Conservation (phyloP, 805 yeast genomes). For the Kodamaea kaohsiungensis region DNA sequence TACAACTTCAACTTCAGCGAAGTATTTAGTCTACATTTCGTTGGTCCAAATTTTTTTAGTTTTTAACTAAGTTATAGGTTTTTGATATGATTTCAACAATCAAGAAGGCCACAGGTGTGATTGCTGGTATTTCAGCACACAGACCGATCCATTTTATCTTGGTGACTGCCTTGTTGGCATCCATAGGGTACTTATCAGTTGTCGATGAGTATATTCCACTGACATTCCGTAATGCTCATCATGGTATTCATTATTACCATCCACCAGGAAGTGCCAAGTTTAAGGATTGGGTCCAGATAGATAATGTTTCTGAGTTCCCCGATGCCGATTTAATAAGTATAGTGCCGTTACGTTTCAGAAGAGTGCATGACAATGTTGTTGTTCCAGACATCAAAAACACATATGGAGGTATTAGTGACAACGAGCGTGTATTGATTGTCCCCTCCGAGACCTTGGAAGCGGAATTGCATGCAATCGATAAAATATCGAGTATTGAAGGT, state of each 20-base stretch:
- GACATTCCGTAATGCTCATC: slow-evolving; percentile 37
- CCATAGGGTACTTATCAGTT: slow-evolving; percentile 75
- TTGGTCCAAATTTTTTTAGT: no score
- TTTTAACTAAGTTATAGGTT: background rate
- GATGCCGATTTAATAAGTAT: slow-evolving; percentile 49
- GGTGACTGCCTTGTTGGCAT: slow-evolving; percentile 68
- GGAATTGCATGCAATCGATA: slow-evolving; percentile 24
- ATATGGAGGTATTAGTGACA: slow-evolving; percentile 39
- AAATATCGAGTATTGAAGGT: slow-evolving; percentile 40
- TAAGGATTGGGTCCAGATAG: slow-evolving; percentile 51
- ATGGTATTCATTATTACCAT: slow-evolving; percentile 32
- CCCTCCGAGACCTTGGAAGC: slow-evolving; percentile 28
- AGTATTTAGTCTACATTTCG: background rate
- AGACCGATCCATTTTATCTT: slow-evolving; percentile 87
- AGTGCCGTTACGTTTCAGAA: slow-evolving; percentile 59
- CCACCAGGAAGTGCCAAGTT: slow-evolving; percentile 36
- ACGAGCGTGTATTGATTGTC: slow-evolving; percentile 45
- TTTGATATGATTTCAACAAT: slow-evolving; percentile 15
- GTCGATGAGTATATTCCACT: slow-evolving; percentile 65
- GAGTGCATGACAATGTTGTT: slow-evolving; percentile 38
- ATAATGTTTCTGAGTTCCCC: slow-evolving; percentile 40
- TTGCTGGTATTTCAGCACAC: slow-evolving; percentile 66
- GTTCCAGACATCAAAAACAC: slow-evolving; percentile 45
- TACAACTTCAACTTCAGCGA: background rate
- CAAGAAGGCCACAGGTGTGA: slow-evolving; percentile 33